These are phyloP conservation scores for Ilex asprella DNA, from an alignment of 257 asterid species.

Conservation along the genomic window DNA sequence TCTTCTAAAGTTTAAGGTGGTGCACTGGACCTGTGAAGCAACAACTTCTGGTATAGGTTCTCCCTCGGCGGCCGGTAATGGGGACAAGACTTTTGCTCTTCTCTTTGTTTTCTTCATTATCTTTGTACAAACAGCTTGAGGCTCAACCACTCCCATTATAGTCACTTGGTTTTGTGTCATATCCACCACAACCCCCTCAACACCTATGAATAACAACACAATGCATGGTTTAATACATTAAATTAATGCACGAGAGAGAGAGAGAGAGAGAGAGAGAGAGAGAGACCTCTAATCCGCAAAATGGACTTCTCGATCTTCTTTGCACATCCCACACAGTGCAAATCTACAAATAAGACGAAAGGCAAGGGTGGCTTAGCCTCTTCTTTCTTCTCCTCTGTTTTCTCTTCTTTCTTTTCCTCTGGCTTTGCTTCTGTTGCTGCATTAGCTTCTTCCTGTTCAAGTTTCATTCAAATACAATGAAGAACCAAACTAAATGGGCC, in stretches of 20 bases:
- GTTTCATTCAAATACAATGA: neutral
- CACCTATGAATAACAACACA: conserved; percentile 31
- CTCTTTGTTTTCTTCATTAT: conserved; percentile 62
- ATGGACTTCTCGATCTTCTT: conserved; percentile 73
- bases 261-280: too few species aligned
- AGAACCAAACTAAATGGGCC: neutral
- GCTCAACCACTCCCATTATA: conserved; percentile 72
- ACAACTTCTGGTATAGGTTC: conserved; percentile 68
- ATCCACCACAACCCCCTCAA: conserved; percentile 56
- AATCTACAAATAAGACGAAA: conserved; percentile 59
- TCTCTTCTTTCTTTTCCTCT: conserved; percentile 29
- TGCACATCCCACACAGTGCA: conserved; percentile 89
- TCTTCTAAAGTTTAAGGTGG: neutral
- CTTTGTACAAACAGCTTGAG: conserved; percentile 58
- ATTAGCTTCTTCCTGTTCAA: conserved; percentile 21
- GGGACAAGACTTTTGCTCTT: conserved; percentile 59
- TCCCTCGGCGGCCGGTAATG: conserved; percentile 58
- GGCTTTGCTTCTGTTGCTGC: conserved; percentile 15
- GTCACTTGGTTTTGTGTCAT: conserved; percentile 68
- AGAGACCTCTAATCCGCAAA: conserved; percentile 60
- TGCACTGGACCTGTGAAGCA: conserved; percentile 58
- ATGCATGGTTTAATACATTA: neutral
- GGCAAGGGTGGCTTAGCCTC: conserved; percentile 61
- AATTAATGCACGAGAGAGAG: neutral
- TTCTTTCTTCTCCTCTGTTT: conserved; percentile 29